Base-by-base conservation (phyloP, 2,329 filamentous ascomycete species). In the Colletotrichum sp. region DNA sequence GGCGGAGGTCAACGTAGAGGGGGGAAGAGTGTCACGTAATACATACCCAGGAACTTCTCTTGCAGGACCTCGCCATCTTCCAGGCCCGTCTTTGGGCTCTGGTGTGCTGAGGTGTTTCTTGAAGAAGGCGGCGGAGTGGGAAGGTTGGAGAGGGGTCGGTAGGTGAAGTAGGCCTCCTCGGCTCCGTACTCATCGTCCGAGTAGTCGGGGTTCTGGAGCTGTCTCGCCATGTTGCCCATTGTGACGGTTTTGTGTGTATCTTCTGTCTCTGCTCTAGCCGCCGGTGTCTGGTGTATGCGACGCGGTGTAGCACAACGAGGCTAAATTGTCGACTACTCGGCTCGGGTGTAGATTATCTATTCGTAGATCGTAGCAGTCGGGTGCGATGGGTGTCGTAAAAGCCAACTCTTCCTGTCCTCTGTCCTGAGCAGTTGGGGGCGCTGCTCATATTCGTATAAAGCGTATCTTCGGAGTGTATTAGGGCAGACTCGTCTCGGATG, bases 121-220 rank as follows among this genome's bases (percentile, higher is more conserved):
- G 88, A 89, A 60, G 90, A 92, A 13, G 89, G 89, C 60, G 92
- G 92, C 77, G 92, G 92, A 69, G 92, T 94, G 26, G 92, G 92
- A 26, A 94, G 88, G 82, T 92, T 93, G 34, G 92, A 94, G 68
- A 94, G 87, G 12, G 92, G 92, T 64, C 91, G 89, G 83, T 94
- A 94, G 78, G 92, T 92, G 80, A 92, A 92, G 83, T 90, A 91
- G 78, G 88, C 87, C 75, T 88, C 87, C 80, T 88, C 87, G 78
- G 87, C 86, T 79, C 89, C 88, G 78, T 86, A 86, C 72, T 89
- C 87, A 79, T 89, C 86, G 77, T 87, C 85, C 59, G 80, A 79
- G 70, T 78, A 79, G 71, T 79, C 79, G 70, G 60, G 52, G 60
- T 72, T 67, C 55, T 76, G 73, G 18, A 69, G 10, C 49, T 79